Conservation (phyloP, 1,284 basidiomycete genomes). For the Rhodotorula sp. region DNA sequence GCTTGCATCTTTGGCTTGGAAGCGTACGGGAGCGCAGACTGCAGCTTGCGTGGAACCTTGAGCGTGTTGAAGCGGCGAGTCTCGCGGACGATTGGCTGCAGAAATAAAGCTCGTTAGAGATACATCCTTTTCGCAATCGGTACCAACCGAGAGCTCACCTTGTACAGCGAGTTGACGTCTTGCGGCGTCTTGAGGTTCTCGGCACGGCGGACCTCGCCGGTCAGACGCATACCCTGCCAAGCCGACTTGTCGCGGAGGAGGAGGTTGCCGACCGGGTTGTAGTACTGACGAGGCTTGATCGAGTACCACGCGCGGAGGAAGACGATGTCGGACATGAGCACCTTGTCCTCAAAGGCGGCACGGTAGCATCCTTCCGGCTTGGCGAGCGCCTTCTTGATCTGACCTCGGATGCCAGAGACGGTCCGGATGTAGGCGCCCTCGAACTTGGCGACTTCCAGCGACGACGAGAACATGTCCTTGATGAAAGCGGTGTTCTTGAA, state of each 20-base stretch:
- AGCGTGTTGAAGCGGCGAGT: conserved; percentile 88
- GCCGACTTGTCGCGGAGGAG: conserved; percentile 70
- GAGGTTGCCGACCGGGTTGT: conserved; percentile 93
- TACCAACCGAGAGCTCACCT: conserved; percentile 50
- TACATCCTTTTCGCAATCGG: not conserved
- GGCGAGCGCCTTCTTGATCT: conserved; percentile 90
- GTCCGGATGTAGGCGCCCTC: conserved; percentile 95
- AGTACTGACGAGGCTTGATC: conserved; percentile 89
- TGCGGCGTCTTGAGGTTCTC: conserved; percentile 79
- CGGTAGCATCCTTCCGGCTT: conserved; percentile 95
- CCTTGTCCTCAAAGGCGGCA: conserved; percentile 97
- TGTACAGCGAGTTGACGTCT: conserved; percentile 83
- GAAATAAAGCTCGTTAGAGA: not conserved
- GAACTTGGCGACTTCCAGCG: conserved; percentile 95
- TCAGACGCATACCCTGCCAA: conserved; percentile 93
- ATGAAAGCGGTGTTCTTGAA: conserved; percentile 99
- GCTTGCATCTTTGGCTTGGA: conserved; percentile 85
- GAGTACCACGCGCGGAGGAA: conserved; percentile 98
- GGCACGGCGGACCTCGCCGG: conserved; percentile 84
- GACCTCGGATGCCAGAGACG: conserved; percentile 92
- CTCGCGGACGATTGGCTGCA: conserved; percentile 65
- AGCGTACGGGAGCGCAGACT: conserved; percentile 83
- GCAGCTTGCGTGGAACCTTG: conserved; percentile 81
- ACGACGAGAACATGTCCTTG: conserved; percentile 92
- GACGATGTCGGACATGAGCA: conserved; percentile 91